Base-by-base conservation (phyloP, 148 eudicot species). In the Fallopia convolvulus region DNA sequence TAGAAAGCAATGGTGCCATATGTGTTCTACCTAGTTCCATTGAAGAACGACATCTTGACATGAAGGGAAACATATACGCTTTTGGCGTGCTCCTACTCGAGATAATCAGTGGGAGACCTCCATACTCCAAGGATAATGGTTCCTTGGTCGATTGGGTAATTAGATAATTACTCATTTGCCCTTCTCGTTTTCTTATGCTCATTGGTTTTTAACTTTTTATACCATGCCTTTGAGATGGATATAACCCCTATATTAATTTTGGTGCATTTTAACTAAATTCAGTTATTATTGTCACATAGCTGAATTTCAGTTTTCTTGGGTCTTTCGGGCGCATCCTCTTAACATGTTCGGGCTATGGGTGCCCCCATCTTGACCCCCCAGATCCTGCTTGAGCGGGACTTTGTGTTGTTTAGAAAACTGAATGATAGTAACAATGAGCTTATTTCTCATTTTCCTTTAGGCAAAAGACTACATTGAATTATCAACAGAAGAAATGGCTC, bases 101-200 rank as follows among this genome's bases (percentile, higher is more conserved):
- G 79, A 88, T 95, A 6, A 74, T 95, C 82, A 95, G 97, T 41
- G 99, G 99, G 55, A 87, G 89, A 74, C 94, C 88, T 74, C 87
- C 90, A 75, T 89, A 86, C 83, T 81, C 84, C 81, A 86, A 89
- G 82, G 97, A 92, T 68, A 83, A 87, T 74, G 97, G 97, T 12
- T 83, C 82, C 87, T 82, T 95, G 82, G 83, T 90, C 21, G 97
- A 92, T 66, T 95, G 99, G 99, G 99, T 95, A 81, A 78, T 87
- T 39, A 77, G 86, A 30, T 6, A 11, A 58, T 2, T 8, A 40
- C 30, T 36, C 48, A 20, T 10, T 70, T 70, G 14, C 74, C 47
- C 46, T 39, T 70, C 23, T 70, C 47, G 47, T 0, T 21, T 70
- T 70, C 5, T 44, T 42, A 41, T 3, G 30, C 30, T 26, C 30